Evolutionary conservation across 179 eudicot genomes (phyloP).

Genomic region (Beta corolliflora): DNA sequence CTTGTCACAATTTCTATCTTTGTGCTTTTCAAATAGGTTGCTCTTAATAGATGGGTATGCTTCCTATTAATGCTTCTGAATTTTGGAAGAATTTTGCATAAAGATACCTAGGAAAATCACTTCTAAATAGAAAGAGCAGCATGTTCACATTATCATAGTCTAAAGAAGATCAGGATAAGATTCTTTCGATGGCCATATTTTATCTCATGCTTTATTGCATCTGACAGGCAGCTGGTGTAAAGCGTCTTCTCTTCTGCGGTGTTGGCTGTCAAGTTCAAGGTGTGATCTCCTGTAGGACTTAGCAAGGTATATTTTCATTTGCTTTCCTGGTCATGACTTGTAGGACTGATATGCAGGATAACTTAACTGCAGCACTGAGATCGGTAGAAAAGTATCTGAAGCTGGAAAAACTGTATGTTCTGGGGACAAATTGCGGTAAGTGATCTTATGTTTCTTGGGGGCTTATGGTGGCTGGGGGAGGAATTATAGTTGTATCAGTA

Average conservation of each 20-base stretch:
- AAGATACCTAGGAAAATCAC: neutral
- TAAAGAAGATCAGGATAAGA: neutral
- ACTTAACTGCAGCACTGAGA: conserved; percentile 87
- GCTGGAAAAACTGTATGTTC: conserved; percentile 88
- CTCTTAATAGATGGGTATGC: neutral
- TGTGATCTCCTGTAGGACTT: conserved; percentile 27
- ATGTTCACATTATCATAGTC: no score
- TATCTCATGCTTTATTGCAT: conserved; percentile 10
- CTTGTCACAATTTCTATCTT: neutral
- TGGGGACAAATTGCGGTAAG: conserved; percentile 95
- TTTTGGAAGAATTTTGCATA: neutral
- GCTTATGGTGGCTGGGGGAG: neutral
- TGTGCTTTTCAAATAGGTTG: neutral
- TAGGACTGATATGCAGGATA: conserved; percentile 74
- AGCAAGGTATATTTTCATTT: conserved; percentile 13
- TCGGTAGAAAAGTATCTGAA: conserved; percentile 91
- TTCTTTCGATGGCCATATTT: neutral
- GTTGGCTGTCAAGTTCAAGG: conserved; percentile 99
- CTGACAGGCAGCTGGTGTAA: conserved; percentile 91
- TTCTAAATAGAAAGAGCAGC: neutral
- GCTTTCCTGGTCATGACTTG: conserved; percentile 51
- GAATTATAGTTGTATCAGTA: neutral
- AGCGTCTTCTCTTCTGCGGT: conserved; percentile 95
- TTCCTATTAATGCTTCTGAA: neutral
- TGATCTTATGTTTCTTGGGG: neutral